phyloP scores from a whole-genome alignment of 192 early-diverging fungal genomes.

The Mortierella alpina region DNA sequence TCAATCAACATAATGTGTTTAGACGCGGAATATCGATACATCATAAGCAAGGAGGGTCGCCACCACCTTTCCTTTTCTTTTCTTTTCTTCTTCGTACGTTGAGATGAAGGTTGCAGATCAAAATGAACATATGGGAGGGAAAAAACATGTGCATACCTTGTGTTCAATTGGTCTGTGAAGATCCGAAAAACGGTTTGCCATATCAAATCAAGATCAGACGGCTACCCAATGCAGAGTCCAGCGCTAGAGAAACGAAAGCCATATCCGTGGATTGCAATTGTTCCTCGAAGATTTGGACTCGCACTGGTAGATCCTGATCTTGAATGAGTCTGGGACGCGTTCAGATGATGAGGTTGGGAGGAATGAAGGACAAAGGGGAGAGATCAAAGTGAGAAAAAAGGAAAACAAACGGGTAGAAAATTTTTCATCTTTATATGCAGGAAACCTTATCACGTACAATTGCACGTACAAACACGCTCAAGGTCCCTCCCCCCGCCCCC shows the following conservation, averaged over 20 bases:
- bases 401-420: not conserved
- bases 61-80: not conserved
- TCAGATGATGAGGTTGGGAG: not conserved
- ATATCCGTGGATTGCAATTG: not conserved
- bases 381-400: not conserved
- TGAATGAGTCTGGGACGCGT: not conserved
- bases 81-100: not conserved
- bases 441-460: no score
- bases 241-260: not conserved
- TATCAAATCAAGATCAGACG: not conserved
- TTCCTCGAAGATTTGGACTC: not conserved
- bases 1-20: slow-evolving; percentile 45
- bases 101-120: not conserved
- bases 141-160: not conserved
- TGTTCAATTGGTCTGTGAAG: not conserved
- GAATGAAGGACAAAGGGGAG: not conserved
- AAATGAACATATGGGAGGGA: not conserved
- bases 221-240: not conserved
- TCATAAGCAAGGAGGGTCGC: slow-evolving; percentile 25
- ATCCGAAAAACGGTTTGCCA: no score
- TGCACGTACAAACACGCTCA: no score
- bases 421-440: not conserved
- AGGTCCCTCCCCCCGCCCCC: no score
- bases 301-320: slow-evolving; percentile 3
- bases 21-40: slow-evolving; percentile 53